Conservation (phyloP, 2,329 filamentous ascomycete genomes). For the Diaporthe ampelina region DNA sequence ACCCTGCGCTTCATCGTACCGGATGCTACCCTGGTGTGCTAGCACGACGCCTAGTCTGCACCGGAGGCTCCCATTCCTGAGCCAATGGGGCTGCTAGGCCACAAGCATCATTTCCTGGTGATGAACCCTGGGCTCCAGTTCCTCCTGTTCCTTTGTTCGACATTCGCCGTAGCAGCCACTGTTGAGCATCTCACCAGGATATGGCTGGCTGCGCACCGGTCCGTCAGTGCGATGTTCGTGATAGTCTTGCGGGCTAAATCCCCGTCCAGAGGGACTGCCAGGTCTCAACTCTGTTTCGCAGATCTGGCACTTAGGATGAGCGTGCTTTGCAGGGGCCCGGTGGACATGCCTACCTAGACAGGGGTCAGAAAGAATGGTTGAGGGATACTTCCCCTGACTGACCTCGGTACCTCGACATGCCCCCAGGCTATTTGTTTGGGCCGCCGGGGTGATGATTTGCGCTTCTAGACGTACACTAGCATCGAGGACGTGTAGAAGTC, state of each 20-base stretch:
- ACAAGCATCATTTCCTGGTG: conserved; percentile 9
- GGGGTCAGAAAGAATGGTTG: background rate
- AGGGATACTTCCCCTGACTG: conserved; percentile 4
- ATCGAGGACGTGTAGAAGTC: background rate
- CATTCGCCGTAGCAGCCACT: background rate
- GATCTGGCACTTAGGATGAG: conserved; percentile 28
- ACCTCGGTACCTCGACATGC: conserved; percentile 18
- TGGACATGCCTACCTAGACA: conserved; percentile 20
- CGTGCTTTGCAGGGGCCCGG: conserved; percentile 17
- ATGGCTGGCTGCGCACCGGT: conserved; percentile 3
- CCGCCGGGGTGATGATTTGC: background rate
- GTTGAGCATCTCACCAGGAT: background rate
- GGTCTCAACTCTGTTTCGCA: conserved; percentile 34
- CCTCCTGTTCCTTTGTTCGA: background rate
- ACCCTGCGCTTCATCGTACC: conserved; percentile 18
- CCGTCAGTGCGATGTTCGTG: background rate
- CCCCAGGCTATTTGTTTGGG: conserved; percentile 6
- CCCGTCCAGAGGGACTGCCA: conserved; percentile 19
- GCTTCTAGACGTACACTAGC: conserved; percentile 18
- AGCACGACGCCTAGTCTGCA: background rate
- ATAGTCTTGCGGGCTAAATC: conserved; percentile 15
- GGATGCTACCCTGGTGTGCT: conserved; percentile 26
- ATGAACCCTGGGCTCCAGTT: background rate
- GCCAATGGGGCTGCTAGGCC: conserved; percentile 13
- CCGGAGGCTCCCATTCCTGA: background rate